Percentiles rank a stretch among this genome's conserved stretches.
These are phyloP conservation scores for Cercospora zeae-maydis DNA, from an alignment of 2,329 filamentous ascomycete genomes.

Conservation along the genomic window DNA sequence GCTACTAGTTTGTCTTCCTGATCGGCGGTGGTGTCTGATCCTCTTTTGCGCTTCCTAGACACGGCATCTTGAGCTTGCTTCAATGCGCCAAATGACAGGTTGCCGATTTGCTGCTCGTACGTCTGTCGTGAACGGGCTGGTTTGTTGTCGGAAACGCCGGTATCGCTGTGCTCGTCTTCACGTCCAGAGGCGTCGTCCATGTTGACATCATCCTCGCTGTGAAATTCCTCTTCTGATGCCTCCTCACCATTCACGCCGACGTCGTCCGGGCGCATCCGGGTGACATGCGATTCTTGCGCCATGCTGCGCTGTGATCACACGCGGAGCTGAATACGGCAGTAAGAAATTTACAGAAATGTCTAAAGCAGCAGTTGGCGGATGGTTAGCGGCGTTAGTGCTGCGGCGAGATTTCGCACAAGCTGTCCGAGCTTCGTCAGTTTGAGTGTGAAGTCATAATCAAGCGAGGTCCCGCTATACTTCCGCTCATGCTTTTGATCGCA, in stretches of 20 bases:
- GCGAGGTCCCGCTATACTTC: slow-evolving; percentile 4
- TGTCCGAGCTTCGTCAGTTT: background rate
- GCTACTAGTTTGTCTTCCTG: slow-evolving; percentile 48
- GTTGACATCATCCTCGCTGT: slow-evolving; percentile 29
- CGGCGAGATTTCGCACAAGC: background rate
- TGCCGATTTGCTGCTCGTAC: slow-evolving; percentile 48
- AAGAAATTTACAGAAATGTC: background rate
- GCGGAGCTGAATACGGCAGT: background rate
- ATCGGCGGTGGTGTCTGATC: slow-evolving; percentile 36
- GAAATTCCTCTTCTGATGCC: slow-evolving; percentile 13
- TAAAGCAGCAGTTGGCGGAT: background rate
- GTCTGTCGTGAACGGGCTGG: slow-evolving; percentile 37
- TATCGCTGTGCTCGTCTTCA: slow-evolving; percentile 32
- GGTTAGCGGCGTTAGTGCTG: background rate
- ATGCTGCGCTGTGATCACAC: background rate
- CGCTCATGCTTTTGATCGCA: slow-evolving; percentile 7
- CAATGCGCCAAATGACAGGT: slow-evolving; percentile 83
- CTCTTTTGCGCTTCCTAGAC: slow-evolving; percentile 43
- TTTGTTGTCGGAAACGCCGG: slow-evolving; percentile 11
- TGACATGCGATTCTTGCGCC: slow-evolving; percentile 14
- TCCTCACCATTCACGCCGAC: slow-evolving; percentile 11
- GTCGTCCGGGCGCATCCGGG: slow-evolving; percentile 19
- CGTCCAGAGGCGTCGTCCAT: slow-evolving; percentile 24
- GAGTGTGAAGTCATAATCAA: slow-evolving; percentile 1
- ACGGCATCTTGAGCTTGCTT: slow-evolving; percentile 78